Evolutionary conservation across 1,284 basidiomycete species (phyloP).

Genomic region (Ceratobasidium sp.): DNA sequence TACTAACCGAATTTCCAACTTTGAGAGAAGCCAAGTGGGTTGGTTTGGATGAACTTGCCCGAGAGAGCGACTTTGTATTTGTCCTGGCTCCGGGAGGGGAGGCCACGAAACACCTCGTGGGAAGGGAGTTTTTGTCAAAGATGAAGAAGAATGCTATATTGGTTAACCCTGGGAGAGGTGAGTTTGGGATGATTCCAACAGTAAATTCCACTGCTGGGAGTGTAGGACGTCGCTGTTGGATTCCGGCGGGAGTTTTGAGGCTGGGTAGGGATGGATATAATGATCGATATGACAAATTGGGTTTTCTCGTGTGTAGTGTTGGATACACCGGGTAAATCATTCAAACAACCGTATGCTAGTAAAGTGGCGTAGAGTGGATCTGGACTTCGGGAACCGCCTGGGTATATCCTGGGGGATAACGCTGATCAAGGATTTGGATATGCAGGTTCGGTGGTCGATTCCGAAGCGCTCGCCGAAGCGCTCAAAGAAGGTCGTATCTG

Average conservation of each 20-base stretch:
- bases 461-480: slow-evolving; percentile 82
- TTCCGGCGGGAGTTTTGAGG: too few species aligned
- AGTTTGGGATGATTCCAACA: slow-evolving; percentile 29
- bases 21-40: slow-evolving; percentile 66
- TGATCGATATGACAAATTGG: too few species aligned
- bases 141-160: slow-evolving; percentile 86
- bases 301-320: too few species aligned
- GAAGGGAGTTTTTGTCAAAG: slow-evolving; percentile 69
- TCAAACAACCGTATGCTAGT: too few species aligned
- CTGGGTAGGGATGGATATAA: too few species aligned
- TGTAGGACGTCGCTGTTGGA: too few species aligned
- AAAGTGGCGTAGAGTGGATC: too few species aligned
- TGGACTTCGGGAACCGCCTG: not conserved
- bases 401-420: slow-evolving; percentile 46
- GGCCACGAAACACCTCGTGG: slow-evolving; percentile 73
- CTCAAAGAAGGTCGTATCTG: slow-evolving; percentile 78
- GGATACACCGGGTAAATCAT: too few species aligned
- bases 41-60: slow-evolving; percentile 69
- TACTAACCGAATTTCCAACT: slow-evolving; percentile 53
- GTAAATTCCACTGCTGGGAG: not conserved
- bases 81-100: slow-evolving; percentile 81
- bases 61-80: slow-evolving; percentile 78
- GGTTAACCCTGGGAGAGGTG: slow-evolving; percentile 80
- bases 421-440: not conserved
- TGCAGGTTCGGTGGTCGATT: slow-evolving; percentile 74